Evolutionary conservation across 2,329 filamentous ascomycete genomes (phyloP).

Genomic region (Lecanoromycetidae sp.): DNA sequence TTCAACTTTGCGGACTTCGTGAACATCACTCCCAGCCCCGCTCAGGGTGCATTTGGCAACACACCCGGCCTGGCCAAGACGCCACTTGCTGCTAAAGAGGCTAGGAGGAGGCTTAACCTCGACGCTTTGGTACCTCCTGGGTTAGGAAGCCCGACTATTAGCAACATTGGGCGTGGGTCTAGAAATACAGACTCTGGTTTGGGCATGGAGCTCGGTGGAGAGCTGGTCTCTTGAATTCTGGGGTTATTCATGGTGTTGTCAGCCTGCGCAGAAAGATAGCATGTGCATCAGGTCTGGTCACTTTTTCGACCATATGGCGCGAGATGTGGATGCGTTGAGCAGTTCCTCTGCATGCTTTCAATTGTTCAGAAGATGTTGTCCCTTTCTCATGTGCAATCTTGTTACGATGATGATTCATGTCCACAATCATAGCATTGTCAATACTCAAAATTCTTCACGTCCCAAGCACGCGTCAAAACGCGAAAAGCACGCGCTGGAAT

Average conservation of each 20-base stretch:
- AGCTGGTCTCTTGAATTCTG: slow-evolving; percentile 39
- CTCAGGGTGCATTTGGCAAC: slow-evolving; percentile 64
- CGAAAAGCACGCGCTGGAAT: not conserved
- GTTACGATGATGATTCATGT: not conserved
- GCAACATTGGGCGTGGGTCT: slow-evolving; percentile 22
- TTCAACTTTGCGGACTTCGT: slow-evolving; percentile 97
- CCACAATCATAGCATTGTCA: not conserved
- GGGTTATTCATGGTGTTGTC: not conserved
- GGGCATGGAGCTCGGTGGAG: slow-evolving; percentile 55
- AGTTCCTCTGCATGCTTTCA: too few relatives aligned
- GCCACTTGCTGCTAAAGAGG: slow-evolving; percentile 53
- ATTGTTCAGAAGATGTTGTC: too few relatives aligned
- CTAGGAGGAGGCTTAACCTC: slow-evolving; percentile 70
- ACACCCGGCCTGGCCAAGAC: slow-evolving; percentile 54
- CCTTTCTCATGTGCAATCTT: not conserved
- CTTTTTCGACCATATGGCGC: not conserved
- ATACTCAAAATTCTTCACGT: not conserved
- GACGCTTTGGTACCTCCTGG: slow-evolving; percentile 55
- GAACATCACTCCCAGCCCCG: slow-evolving; percentile 92
- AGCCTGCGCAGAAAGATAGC: not conserved
- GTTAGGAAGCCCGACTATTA: slow-evolving; percentile 32
- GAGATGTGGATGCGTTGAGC: too few relatives aligned
- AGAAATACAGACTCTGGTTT: slow-evolving; percentile 39
- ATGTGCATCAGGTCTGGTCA: not conserved
- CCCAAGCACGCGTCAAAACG: slow-evolving; percentile 1